phyloP scores from a whole-genome alignment of 108 stramenopile species.

The Pseudonitzschia pungens region DNA sequence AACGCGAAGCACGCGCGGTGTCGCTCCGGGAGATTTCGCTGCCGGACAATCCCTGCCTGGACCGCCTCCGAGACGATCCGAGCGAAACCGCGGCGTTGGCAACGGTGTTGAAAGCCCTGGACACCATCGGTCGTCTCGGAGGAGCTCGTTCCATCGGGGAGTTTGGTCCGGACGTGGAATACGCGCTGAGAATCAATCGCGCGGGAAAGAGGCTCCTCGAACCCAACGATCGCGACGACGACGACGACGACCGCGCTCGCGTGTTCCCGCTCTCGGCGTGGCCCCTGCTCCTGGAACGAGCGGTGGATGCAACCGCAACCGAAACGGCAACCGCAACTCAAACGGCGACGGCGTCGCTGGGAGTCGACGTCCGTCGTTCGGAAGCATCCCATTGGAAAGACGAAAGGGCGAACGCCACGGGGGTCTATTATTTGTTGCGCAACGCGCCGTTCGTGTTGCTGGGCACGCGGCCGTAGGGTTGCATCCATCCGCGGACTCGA shows the following conservation, averaged over 20 bases:
- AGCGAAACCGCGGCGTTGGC: neutral
- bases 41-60: neutral
- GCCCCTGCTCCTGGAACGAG: neutral
- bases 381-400: no score
- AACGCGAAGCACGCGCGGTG: no score
- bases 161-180: neutral
- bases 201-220: neutral
- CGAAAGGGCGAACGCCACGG: neutral
- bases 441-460: neutral
- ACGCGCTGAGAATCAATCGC: neutral
- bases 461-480: no score
- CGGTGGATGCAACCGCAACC: no score
- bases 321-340: no score
- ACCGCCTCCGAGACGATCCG: neutral
- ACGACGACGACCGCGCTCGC: no score
- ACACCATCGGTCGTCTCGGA: neutral
- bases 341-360: no score
- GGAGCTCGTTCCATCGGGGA: neutral
- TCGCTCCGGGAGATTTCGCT: no score
- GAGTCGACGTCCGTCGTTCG: no score
- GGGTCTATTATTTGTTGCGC: neutral
- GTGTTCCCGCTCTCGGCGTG: no score
- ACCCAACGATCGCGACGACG: no score
- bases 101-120: neutral
- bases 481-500: no score